phyloP scores from a whole-genome alignment of 1,284 basidiomycete genomes.

The Amylostereum areolatum region DNA sequence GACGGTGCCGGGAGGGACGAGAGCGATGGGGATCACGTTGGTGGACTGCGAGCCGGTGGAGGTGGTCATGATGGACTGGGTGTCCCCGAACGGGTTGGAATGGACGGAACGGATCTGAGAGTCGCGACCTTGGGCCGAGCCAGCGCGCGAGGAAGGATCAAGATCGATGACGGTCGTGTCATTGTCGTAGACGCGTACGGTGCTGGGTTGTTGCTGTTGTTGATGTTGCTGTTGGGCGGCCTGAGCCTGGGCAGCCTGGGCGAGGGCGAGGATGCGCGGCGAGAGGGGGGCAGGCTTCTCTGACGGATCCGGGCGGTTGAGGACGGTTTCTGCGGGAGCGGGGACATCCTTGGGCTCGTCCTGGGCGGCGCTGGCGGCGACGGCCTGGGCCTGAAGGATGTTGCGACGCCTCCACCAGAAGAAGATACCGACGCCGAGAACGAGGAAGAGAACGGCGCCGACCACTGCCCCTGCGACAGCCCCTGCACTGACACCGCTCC shows the following conservation, averaged over 20 bases:
- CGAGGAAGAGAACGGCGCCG: constrained; percentile 55
- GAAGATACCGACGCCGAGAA: constrained; percentile 41
- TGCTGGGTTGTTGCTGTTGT: constrained; percentile 24
- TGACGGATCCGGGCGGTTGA: constrained; percentile 70
- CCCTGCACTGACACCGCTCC: constrained; percentile 51
- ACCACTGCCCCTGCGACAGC: constrained; percentile 71
- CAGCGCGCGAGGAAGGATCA: constrained; percentile 42
- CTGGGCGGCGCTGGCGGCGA: constrained; percentile 18
- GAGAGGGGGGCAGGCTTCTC: constrained; percentile 44
- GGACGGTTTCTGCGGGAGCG: constrained; percentile 67
- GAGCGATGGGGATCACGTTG: constrained; percentile 79
- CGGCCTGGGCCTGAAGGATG: constrained; percentile 15
- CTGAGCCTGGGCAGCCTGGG: constrained; percentile 12
- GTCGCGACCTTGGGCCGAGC: constrained; percentile 22
- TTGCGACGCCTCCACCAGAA: constrained; percentile 58
- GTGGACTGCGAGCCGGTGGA: constrained; percentile 66
- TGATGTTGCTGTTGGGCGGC: neutral
- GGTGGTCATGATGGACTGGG: constrained; percentile 68
- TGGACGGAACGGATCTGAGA: constrained; percentile 26
- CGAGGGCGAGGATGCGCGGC: constrained; percentile 8
- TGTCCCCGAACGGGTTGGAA: constrained; percentile 72
- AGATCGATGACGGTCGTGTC: constrained; percentile 51
- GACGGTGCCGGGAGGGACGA: constrained; percentile 57
- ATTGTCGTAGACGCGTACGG: constrained; percentile 42
- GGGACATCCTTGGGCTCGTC: constrained; percentile 56